Percentiles rank a stretch among this genome's conserved stretches.
These are phyloP conservation scores for Lachancea sp. DNA, from an alignment of 805 yeast species.

Conservation along the genomic window DNA sequence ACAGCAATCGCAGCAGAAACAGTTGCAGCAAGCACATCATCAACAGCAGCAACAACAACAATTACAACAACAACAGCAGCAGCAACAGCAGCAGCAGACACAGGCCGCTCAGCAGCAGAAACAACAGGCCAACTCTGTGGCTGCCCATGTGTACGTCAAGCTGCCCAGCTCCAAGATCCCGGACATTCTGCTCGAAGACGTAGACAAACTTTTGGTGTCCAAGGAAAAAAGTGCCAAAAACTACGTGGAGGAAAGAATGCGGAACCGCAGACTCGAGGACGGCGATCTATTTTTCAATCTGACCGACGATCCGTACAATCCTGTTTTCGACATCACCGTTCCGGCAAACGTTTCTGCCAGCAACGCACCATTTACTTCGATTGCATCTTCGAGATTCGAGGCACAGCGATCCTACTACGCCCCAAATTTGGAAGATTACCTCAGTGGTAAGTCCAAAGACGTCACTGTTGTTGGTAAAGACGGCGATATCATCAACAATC, in stretches of 20 bases:
- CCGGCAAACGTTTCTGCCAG: constrained; percentile 47
- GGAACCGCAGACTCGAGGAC: constrained; percentile 56
- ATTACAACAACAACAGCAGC: constrained; percentile 22
- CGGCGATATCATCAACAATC: constrained; percentile 28
- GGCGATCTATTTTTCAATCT: constrained; percentile 75
- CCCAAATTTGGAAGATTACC: constrained; percentile 26
- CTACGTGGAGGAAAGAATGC: constrained; percentile 81
- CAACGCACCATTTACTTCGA: constrained; percentile 76
- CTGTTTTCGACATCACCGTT: constrained; percentile 64
- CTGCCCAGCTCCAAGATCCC: constrained; percentile 89
- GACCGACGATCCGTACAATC: constrained; percentile 82
- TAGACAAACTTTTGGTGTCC: constrained; percentile 63
- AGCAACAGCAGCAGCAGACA: constrained; percentile 16
- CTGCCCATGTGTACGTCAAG: constrained; percentile 71
- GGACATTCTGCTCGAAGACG: constrained; percentile 81
- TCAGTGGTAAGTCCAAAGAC: constrained; percentile 25
- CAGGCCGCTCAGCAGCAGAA: constrained; percentile 18
- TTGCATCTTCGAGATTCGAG: constrained; percentile 61
- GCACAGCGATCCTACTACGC: constrained; percentile 52
- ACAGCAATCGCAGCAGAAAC: constrained; percentile 10
- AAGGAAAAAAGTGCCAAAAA: constrained; percentile 71
- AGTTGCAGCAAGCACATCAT: constrained; percentile 18
- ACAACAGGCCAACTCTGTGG: constrained; percentile 18
- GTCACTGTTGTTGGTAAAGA: constrained; percentile 21
- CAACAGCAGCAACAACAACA: constrained; percentile 22